Evolutionary conservation across 2,329 filamentous ascomycete genomes (phyloP).

Genomic region (Pseudomassariella vexata): DNA sequence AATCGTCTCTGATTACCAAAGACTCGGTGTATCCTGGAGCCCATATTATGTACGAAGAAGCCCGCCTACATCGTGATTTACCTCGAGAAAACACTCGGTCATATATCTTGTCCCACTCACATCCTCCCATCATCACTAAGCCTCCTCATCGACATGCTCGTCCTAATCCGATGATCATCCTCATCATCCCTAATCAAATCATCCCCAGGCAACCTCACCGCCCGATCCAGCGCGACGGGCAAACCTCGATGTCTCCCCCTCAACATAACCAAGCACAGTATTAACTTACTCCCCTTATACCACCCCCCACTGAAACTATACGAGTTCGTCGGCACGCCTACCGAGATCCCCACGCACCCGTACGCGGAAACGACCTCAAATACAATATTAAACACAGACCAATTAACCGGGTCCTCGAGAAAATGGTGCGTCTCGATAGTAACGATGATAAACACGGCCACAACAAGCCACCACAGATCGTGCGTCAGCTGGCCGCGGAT

Average conservation of each 20-base stretch:
- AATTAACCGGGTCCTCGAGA: conserved; percentile 41
- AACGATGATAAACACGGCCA: conserved; percentile 54
- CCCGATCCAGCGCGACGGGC: conserved; percentile 50
- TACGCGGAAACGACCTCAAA: conserved; percentile 55
- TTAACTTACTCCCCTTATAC: conserved; percentile 50
- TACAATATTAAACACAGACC: conserved; percentile 54
- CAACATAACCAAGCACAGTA: conserved; percentile 52
- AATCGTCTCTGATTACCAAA: no score
- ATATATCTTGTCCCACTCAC: not conserved
- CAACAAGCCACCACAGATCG: conserved; percentile 60
- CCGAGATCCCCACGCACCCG: conserved; percentile 55
- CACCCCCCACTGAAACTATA: conserved; percentile 52
- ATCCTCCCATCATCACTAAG: conserved; percentile 14
- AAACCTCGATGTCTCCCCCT: conserved; percentile 51
- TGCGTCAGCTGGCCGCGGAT: conserved; percentile 60
- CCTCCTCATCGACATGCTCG: conserved; percentile 27
- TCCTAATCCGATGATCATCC: conserved; percentile 32
- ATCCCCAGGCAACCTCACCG: conserved; percentile 37
- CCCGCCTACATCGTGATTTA: no score
- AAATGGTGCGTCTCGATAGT: conserved; percentile 55
- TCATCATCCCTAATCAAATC: conserved; percentile 32
- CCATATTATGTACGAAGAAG: no score
- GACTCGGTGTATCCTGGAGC: no score
- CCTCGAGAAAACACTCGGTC: no score
- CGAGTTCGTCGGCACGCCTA: conserved; percentile 46